Base-by-base conservation (phyloP, 352 stramenopile genomes). In the Saprolegnia diclina region DNA sequence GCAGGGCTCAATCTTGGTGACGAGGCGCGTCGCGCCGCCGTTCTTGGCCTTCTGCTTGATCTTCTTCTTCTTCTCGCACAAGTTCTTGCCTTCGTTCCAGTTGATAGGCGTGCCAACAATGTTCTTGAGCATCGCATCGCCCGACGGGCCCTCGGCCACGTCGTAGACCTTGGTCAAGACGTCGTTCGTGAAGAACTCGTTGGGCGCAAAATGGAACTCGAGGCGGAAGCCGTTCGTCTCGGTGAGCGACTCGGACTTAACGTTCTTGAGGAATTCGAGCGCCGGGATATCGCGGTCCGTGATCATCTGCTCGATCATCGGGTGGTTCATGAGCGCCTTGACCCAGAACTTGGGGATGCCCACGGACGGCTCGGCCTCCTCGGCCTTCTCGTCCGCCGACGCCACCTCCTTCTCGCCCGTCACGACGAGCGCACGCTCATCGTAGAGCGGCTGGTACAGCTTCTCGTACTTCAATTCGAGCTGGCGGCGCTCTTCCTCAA, bases 381-480 rank as follows among this genome's bases (percentile, higher is more conserved):
- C 64, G 10, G 74, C 76, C 26, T 90, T 82, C 11, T 75, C 73
- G 56, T 75, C 77, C 4, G 66, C 82, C 14, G 80, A 76, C 6
- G 88, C 82, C 19, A 91, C 83, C 45, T 93, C 85, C 76, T 91
- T 93, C 32, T 77, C 72, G 42, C 86, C 86, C 62, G 81, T 83
- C 21, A 94, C 84, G 59, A 92, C 90, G 65, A 84, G 75, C 16
- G 84, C 82, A 37, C 86, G 86, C 67, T 92, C 76, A 24, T 64
- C 45, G 77, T 91, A 94, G 64, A 94, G 83, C 18, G 83, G 86
- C 76, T 92, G 82, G 75, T 94, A 94, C 14, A 91, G 77, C 75
- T 91, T 92, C 74, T 94, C 84, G 71, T 94, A 94, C 76, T 94
- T 94, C 57, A 94, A 83, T 75, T 94, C 84, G 19, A 94, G 75